Percentiles rank a stretch among this genome's conserved stretches.
Conservation (phyloP, 2,329 filamentous ascomycete species). For the Immersiporthe knoxdaviesiana region DNA sequence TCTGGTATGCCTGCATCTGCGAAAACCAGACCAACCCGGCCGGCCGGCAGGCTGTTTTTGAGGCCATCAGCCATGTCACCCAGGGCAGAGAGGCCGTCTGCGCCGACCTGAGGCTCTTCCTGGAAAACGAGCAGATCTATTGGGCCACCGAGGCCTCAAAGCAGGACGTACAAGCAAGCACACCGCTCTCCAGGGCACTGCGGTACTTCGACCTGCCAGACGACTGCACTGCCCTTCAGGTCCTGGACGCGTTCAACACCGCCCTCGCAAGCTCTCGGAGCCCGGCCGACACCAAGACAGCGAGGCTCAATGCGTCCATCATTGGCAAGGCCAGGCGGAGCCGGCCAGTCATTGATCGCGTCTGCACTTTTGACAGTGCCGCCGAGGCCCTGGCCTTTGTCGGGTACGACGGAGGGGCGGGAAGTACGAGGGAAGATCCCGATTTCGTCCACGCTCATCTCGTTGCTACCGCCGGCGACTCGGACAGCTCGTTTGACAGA, state of each 20-base stretch:
- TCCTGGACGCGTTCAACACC: conserved; percentile 31
- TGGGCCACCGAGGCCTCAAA: conserved; percentile 24
- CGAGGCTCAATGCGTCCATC: conserved; percentile 36
- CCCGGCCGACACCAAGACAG: conserved; percentile 18
- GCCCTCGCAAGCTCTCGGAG: conserved; percentile 20
- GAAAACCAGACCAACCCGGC: conserved; percentile 33
- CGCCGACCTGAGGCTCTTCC: conserved; percentile 22
- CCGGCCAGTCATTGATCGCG: conserved; percentile 29
- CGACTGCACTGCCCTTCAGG: neutral
- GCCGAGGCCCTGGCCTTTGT: conserved; percentile 34
- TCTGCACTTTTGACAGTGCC: conserved; percentile 30
- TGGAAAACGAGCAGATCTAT: conserved; percentile 24
- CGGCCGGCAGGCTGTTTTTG: conserved; percentile 28
- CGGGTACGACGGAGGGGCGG: conserved; percentile 21
- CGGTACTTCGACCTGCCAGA: conserved; percentile 14
- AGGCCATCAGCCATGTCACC: conserved; percentile 31
- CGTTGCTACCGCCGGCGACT: conserved; percentile 17
- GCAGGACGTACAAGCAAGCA: conserved; percentile 7
- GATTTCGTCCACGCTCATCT: conserved; percentile 20
- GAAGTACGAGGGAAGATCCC: neutral
- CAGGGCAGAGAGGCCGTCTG: conserved; percentile 32
- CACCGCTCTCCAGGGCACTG: conserved; percentile 24
- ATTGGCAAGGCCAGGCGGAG: conserved; percentile 36
- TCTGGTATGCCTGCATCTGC: conserved; percentile 36
- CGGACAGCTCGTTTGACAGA: conserved; percentile 21